Conservation (phyloP, 2,329 filamentous ascomycete genomes). For the Colletotrichum tropicicola region DNA sequence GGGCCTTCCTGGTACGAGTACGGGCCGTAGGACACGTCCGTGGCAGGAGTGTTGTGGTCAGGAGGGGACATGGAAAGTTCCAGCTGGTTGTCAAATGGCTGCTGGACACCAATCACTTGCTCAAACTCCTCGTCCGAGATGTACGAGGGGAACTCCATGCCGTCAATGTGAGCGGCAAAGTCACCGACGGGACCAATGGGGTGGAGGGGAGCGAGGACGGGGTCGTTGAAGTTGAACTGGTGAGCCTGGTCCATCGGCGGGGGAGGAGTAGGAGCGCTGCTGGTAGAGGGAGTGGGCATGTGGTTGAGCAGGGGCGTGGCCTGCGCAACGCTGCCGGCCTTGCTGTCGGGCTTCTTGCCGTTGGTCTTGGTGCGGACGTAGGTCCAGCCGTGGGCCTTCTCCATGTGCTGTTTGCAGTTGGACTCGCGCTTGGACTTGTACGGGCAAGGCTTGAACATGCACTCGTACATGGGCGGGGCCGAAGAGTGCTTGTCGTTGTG, state of each 20-base stretch:
- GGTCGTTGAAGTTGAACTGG: constrained; percentile 35
- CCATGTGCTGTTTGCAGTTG: constrained; percentile 99
- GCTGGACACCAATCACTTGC: constrained; percentile 38
- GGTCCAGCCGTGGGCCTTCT: constrained; percentile 92
- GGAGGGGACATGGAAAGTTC: constrained; percentile 55
- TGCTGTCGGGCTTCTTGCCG: constrained; percentile 67
- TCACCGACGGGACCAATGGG: constrained; percentile 33
- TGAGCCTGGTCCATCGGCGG: constrained; percentile 50
- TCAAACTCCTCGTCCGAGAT: constrained; percentile 57
- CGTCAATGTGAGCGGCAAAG: constrained; percentile 36
- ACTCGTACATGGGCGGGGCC: constrained; percentile 83
- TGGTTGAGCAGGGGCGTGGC: constrained; percentile 68
- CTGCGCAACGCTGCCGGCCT: constrained; percentile 57
- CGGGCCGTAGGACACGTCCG: constrained; percentile 50
- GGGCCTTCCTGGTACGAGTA: constrained; percentile 67
- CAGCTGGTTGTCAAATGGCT: constrained; percentile 37
- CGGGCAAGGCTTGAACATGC: constrained; percentile 82
- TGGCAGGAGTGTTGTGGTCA: constrained; percentile 61
- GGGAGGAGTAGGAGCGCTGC: constrained; percentile 67
- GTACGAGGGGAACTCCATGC: constrained; percentile 60
- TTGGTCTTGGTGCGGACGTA: constrained; percentile 95
- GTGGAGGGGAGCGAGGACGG: constrained; percentile 17
- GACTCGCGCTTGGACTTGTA: constrained; percentile 96
- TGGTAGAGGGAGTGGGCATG: constrained; percentile 69
- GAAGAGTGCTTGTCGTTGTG: constrained; percentile 94